These are phyloP conservation scores for Metschnikowia shivogae DNA, from an alignment of 805 yeast genomes.

Conservation along the genomic window DNA sequence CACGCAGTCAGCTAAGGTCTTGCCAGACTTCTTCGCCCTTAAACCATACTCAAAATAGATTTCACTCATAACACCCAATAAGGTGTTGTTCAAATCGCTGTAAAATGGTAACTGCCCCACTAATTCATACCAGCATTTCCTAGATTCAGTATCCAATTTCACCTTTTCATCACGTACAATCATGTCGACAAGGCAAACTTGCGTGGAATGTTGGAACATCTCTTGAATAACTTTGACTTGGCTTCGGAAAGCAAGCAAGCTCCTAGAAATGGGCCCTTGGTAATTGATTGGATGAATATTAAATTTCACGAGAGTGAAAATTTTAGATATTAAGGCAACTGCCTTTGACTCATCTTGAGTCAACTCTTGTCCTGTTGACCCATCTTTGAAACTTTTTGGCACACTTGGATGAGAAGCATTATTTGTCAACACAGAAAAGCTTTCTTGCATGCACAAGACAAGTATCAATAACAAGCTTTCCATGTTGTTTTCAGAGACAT, in stretches of 20 bases:
- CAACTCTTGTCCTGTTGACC: conserved; percentile 20
- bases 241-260: conserved; percentile 63
- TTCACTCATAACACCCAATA: conserved; percentile 58
- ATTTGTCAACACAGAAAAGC: conserved; percentile 38
- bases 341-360: conserved; percentile 37
- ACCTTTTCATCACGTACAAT: conserved; percentile 44
- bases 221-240: conserved; percentile 50
- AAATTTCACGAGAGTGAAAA: conserved; percentile 34
- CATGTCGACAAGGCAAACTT: conserved; percentile 47
- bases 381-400: conserved; percentile 29
- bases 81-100: conserved; percentile 51
- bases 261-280: conserved; percentile 67
- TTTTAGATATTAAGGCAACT: conserved; percentile 33
- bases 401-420: conserved; percentile 32
- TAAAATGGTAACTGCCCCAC: conserved; percentile 60
- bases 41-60: conserved; percentile 45
- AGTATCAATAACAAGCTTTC: conserved; percentile 47
- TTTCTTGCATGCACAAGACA: conserved; percentile 36
- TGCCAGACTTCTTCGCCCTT: conserved; percentile 24
- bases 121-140: conserved; percentile 56
- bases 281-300: conserved; percentile 42
- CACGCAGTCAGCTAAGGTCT: conserved; percentile 24
- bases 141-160: conserved; percentile 41
- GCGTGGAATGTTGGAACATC: conserved; percentile 52
- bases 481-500: conserved; percentile 18